Conservation (phyloP, 2,329 filamentous ascomycete genomes). For the Penicillium glabrum region DNA sequence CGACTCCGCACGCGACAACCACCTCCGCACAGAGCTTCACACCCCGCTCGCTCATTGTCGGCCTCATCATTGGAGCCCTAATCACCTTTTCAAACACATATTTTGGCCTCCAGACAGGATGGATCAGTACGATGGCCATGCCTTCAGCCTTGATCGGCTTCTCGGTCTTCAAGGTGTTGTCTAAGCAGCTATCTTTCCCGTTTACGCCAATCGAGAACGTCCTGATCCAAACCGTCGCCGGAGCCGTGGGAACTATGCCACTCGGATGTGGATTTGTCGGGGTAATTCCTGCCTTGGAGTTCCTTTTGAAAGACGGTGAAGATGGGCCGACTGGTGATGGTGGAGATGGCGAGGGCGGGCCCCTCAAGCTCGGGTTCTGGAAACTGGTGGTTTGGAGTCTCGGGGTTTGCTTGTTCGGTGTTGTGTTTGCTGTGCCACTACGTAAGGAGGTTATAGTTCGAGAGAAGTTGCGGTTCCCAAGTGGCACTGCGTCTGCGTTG, state of each 20-base stretch:
- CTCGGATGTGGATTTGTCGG: slow-evolving; percentile 94
- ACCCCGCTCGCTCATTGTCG: slow-evolving; percentile 73
- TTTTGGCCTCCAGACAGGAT: slow-evolving; percentile 91
- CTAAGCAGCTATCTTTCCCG: slow-evolving; percentile 70
- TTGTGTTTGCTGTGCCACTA: slow-evolving; percentile 91
- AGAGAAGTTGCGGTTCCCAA: slow-evolving; percentile 91
- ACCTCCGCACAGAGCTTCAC: slow-evolving; percentile 69
- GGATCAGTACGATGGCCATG: slow-evolving; percentile 92
- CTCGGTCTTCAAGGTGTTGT: slow-evolving; percentile 81
- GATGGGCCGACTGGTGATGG: slow-evolving; percentile 75
- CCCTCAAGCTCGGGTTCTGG: slow-evolving; percentile 68
- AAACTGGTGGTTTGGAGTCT: slow-evolving; percentile 88
- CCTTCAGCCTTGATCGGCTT: slow-evolving; percentile 92
- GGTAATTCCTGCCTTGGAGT: slow-evolving; percentile 90
- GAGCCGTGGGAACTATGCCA: slow-evolving; percentile 94
- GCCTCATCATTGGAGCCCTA: slow-evolving; percentile 79
- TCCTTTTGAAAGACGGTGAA: slow-evolving; percentile 74
- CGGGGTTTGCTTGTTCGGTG: slow-evolving; percentile 93
- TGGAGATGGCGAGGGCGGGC: slow-evolving; percentile 71
- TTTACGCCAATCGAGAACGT: slow-evolving; percentile 97
- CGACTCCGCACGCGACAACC: slow-evolving; percentile 8
- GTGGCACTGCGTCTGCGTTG: slow-evolving; percentile 90
- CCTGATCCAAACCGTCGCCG: slow-evolving; percentile 91
- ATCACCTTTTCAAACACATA: slow-evolving; percentile 99
- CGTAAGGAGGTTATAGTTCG: slow-evolving; percentile 88